These are phyloP conservation scores for Ophiostoma perfectum DNA, from an alignment of 2,329 filamentous ascomycete genomes.

Conservation along the genomic window DNA sequence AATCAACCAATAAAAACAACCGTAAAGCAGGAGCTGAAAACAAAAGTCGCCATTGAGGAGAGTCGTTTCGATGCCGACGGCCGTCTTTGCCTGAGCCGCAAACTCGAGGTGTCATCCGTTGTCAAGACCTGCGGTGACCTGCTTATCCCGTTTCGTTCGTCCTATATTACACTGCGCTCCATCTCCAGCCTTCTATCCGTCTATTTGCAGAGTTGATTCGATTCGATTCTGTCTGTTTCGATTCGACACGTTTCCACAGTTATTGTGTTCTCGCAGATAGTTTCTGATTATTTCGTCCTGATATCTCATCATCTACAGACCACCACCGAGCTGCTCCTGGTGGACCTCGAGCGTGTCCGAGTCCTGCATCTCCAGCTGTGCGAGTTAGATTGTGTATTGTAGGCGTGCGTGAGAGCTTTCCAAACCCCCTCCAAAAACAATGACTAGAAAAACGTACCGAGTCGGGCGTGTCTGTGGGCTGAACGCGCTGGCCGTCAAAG, in stretches of 20 bases:
- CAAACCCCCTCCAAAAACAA: too few relatives aligned
- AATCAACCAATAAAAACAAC: neutral
- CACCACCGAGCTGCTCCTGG: conserved; percentile 94
- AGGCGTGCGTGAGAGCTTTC: too few relatives aligned
- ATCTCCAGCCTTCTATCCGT: neutral
- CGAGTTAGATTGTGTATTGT: neutral
- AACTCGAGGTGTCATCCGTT: neutral
- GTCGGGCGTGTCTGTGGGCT: conserved; percentile 83
- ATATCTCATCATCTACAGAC: neutral
- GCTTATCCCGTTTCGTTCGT: neutral
- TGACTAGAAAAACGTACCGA: conserved; percentile 56
- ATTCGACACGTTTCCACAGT: neutral
- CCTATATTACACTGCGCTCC: neutral
- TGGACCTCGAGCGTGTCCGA: conserved; percentile 96
- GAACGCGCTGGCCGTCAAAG: conserved; percentile 91
- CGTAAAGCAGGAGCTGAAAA: neutral
- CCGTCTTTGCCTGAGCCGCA: neutral
- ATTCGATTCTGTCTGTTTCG: too few relatives aligned
- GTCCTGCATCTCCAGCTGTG: conserved; percentile 89
- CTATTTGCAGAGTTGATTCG: too few relatives aligned
- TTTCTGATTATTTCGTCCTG: neutral
- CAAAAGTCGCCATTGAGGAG: neutral
- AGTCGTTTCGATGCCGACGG: neutral
- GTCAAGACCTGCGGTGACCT: neutral
- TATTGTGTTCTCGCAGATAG: neutral